phyloP scores from a whole-genome alignment of 2,329 filamentous ascomycete species.

The Zarea fungicola region DNA sequence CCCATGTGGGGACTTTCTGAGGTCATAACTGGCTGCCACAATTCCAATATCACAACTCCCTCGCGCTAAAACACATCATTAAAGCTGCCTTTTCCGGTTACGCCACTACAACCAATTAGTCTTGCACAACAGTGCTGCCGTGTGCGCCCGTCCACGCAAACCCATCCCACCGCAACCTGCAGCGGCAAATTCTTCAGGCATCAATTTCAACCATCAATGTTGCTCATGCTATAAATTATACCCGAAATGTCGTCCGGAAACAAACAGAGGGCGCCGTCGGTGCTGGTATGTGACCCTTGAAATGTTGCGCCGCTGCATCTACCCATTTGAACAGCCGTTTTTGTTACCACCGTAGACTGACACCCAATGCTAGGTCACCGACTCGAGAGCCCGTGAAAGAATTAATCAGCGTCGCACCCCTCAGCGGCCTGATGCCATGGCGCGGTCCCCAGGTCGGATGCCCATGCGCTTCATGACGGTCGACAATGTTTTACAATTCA shows the following conservation, averaged over 20 bases:
- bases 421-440: slow-evolving; percentile 28
- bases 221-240: background rate
- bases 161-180: background rate
- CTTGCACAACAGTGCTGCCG: background rate
- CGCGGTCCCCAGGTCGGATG: slow-evolving; percentile 26
- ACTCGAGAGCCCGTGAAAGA: slow-evolving; percentile 30
- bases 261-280: slow-evolving; percentile 12
- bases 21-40: slow-evolving; percentile 13
- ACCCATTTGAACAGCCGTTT: no score
- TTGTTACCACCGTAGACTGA: no score
- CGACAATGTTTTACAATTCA: slow-evolving; percentile 91
- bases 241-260: slow-evolving; percentile 14
- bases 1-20: slow-evolving; percentile 12
- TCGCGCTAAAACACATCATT: slow-evolving; percentile 1
- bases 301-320: no score
- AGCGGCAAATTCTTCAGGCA: background rate
- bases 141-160: background rate
- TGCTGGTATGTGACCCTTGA: slow-evolving; percentile 11
- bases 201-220: background rate
- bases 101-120: slow-evolving; percentile 2
- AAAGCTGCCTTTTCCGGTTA: slow-evolving; percentile 10
- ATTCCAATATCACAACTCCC: slow-evolving; percentile 4
- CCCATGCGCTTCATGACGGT: slow-evolving; percentile 78
- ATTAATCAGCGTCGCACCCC: slow-evolving; percentile 27
- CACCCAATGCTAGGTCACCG: slow-evolving; percentile 29